Evolutionary conservation across 2,329 filamentous ascomycete genomes (phyloP), one percentile per base, ranked within the genome.

Genomic region (Aureobasidium sp.): DNA sequence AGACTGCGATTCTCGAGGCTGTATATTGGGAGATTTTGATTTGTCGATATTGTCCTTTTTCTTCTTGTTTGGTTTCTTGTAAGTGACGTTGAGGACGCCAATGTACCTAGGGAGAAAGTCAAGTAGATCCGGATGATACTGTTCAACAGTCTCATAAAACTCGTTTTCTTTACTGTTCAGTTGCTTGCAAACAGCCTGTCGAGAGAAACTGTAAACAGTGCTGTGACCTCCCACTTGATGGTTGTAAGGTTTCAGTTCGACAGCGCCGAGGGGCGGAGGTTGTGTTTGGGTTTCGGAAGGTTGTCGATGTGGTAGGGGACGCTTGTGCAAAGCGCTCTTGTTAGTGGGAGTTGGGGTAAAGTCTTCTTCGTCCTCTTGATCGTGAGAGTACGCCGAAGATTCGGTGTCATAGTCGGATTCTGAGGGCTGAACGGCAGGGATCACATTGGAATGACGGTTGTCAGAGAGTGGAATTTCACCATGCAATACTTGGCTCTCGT

Each of bases 171-270:
- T 85, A 73, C 96, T 99, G 75, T 96, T 99, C 71, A 99, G 83
- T 76, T 97, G 91, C 76, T 99, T 99, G 81, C 94, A 99, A 12
- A 99, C 92, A 62, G 94, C 94, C 69, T 92, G 85, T 67, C 91
- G 87, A 20, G 94, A 97, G 72, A 99, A 97, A 45, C 93, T 88
- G 83, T 96, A 99, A 39, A 99, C 84, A 0, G 93, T 97, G 7
- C 91, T 97, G 74, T 99, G 94, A 0, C 94, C 94, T 63, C 94
- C 94, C 61, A 99, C 94, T 76, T 99, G 94, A 76, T 99, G 94
- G 67, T 91, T 90, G 76, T 97, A 99, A 1, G 94, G 94, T 70
- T 97, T 96, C 64, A 99, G 81, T 74, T 97, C 92, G 67, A 99
- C 96, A 34, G 93, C 93, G 65, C 93, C 90, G 31, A 96, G 80